Base-by-base conservation (phyloP, 371 early-diverging fungal genomes). In the Thermomucor indicae-seudaticae region DNA sequence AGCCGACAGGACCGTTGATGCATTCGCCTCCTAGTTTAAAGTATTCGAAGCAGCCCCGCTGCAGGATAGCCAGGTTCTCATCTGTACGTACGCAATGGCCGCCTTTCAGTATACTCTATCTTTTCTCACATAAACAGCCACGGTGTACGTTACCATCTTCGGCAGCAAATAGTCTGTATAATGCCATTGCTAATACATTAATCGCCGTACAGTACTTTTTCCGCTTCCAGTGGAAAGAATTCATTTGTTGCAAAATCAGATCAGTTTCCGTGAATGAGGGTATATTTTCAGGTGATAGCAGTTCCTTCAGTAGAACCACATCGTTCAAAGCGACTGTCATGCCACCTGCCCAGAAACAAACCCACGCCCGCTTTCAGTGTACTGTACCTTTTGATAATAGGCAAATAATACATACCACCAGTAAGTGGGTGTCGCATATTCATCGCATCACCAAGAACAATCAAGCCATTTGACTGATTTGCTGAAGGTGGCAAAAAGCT, bases 321-420 rank as follows among this genome's bases (percentile, higher is more conserved):
- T 97, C 97, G 73, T 86, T 86, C 29, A 95, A 71, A 1, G 89
- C 97, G 0, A 97, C 91, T 0, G 97, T 96, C 97, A 97, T 97
- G 16, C 97, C 97, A 51, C 85, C 92, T 58, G 47, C 11, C 24
- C 0, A 30, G 20, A 92, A 88, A 95, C 95, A 16, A 34, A 30
- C 17, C 43, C 6, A 30, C 30, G 0, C 17, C n/a, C 1, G 41
- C 20, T 10, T 11, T 17, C 17, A 7, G 10, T 12, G 10, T 12
- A 7, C 16, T 7, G 17, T 16, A 10, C 16, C 8, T 7, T 10
- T 12, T 1, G 10, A 19, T 24, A 27, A 43, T 23, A 25, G 2
- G 3, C 16, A 38, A 17, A 2, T 38, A 24, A 43, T 27, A 28
- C 6, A 5, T 53, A 56, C 85, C 93, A 39, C 97, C 96, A 1